Evolutionary conservation across 2,329 filamentous ascomycete species (phyloP).

Genomic region (Hymenoscyphus infarciens): DNA sequence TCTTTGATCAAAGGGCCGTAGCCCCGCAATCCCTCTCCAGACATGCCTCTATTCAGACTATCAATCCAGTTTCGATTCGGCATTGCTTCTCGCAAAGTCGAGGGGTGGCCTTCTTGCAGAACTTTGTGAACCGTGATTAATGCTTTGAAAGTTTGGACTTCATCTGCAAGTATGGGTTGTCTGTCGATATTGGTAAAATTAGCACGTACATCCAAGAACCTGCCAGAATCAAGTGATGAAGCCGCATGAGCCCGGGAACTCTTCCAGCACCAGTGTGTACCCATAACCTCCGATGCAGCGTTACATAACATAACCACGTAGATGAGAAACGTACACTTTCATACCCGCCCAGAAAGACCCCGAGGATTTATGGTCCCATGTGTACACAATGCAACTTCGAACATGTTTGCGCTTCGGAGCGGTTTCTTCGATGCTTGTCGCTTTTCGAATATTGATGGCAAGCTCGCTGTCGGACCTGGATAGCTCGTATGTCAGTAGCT

Average conservation of each 20-base stretch:
- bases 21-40: slow-evolving; percentile 80
- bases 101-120: slow-evolving; percentile 90
- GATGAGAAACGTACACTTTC: slow-evolving; percentile 74
- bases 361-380: slow-evolving; percentile 97
- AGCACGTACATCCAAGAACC: slow-evolving; percentile 8
- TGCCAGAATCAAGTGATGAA: too few relatives aligned
- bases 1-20: slow-evolving; percentile 92
- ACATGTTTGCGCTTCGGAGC: slow-evolving; percentile 87
- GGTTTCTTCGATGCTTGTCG: slow-evolving; percentile 64
- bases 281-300: neutral
- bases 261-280: neutral
- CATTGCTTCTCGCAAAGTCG: slow-evolving; percentile 83
- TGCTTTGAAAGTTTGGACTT: slow-evolving; percentile 98
- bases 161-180: slow-evolving; percentile 96
- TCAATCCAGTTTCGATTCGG: slow-evolving; percentile 88
- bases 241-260: neutral
- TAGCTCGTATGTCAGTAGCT: slow-evolving; percentile 13
- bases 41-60: slow-evolving; percentile 78
- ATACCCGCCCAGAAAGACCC: slow-evolving; percentile 95
- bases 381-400: slow-evolving; percentile 95
- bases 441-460: slow-evolving; percentile 67
- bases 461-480: slow-evolving; percentile 64
- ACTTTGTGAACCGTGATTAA: slow-evolving; percentile 97
- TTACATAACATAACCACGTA: neutral
- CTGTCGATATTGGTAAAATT: slow-evolving; percentile 43